Evolutionary conservation across 2,329 filamentous ascomycete genomes (phyloP).

Genomic region (Pseudonectria foliicola): DNA sequence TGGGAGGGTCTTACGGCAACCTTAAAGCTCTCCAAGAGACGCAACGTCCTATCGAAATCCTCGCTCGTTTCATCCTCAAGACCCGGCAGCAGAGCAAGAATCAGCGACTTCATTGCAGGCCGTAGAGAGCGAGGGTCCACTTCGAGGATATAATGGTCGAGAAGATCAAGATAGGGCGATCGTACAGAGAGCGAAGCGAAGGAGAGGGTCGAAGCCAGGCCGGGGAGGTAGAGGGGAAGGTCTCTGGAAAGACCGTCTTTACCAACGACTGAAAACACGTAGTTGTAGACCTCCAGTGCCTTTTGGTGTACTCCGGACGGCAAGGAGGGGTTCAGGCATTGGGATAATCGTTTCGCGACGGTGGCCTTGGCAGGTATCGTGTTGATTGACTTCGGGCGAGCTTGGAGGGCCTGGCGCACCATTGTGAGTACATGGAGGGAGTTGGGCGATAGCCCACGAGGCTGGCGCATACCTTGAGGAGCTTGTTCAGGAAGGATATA

Average conservation of each 20-base stretch:
- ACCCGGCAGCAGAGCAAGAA: constrained; percentile 82
- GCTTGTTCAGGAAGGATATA: constrained; percentile 87
- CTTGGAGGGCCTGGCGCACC: constrained; percentile 69
- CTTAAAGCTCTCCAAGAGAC: constrained; percentile 72
- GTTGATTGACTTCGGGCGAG: constrained; percentile 64
- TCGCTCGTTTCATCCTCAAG: constrained; percentile 95
- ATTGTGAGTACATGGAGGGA: constrained; percentile 2
- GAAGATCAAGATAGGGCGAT: constrained; percentile 73
- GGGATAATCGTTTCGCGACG: constrained; percentile 84
- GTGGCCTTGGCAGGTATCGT: constrained; percentile 73
- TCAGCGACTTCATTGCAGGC: constrained; percentile 82
- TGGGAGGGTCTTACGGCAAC: constrained; percentile 51
- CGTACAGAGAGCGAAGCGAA: constrained; percentile 92
- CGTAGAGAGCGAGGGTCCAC: constrained; percentile 66
- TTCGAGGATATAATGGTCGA: constrained; percentile 72
- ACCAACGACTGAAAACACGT: constrained; percentile 81
- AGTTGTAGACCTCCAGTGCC: constrained; percentile 85
- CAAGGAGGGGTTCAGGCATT: constrained; percentile 88
- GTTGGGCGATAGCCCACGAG: too few relatives aligned
- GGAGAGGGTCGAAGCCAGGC: constrained; percentile 79
- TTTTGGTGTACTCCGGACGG: constrained; percentile 98
- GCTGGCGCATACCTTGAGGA: constrained; percentile 64
- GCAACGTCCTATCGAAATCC: constrained; percentile 85
- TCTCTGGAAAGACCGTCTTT: constrained; percentile 73
- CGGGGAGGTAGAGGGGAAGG: constrained; percentile 81